Conservation (phyloP, 257 asterid species). For the Mentha longifolia region DNA sequence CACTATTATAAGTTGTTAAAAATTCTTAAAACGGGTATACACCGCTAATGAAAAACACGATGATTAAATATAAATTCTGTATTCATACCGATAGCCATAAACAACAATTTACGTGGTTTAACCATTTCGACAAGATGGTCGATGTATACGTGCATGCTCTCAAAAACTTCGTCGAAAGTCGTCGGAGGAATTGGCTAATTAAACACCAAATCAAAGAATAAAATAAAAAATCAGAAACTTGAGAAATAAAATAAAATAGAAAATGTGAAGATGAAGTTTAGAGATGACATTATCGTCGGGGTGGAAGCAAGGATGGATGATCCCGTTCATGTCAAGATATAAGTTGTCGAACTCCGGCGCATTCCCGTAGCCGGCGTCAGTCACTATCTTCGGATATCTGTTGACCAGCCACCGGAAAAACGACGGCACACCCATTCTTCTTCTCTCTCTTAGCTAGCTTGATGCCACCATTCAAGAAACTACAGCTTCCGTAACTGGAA, state of each 20-base stretch:
- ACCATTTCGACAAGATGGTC: slow-evolving; percentile 57
- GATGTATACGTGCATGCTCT: slow-evolving; percentile 43
- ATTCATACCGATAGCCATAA: slow-evolving; percentile 62
- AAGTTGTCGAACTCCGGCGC: slow-evolving; percentile 57
- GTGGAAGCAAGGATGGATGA: too few species aligned
- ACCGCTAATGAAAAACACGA: too few species aligned
- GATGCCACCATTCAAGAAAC: not conserved
- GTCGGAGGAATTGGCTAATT: too few species aligned
- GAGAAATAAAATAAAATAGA: too few species aligned
- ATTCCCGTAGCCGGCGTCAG: slow-evolving; percentile 7
- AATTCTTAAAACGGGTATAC: too few species aligned
- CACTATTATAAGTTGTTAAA: too few species aligned
- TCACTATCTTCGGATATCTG: slow-evolving; percentile 45
- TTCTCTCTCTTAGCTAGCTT: not conserved
- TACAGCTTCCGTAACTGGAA: not conserved
- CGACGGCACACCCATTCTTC: slow-evolving; percentile 53
- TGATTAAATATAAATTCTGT: too few species aligned
- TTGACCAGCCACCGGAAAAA: slow-evolving; percentile 54
- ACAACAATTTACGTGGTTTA: slow-evolving; percentile 59
- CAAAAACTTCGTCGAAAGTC: slow-evolving; percentile 58
- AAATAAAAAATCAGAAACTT: too few species aligned
- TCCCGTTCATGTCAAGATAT: slow-evolving; percentile 75
- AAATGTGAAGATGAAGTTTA: too few species aligned
- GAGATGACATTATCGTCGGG: too few species aligned
- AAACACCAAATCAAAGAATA: slow-evolving; percentile 43